Evolutionary conservation across 2,329 filamentous ascomycete genomes (phyloP), one percentile per base, ranked within the genome.

Genomic region (Fusarium vanettenii): DNA sequence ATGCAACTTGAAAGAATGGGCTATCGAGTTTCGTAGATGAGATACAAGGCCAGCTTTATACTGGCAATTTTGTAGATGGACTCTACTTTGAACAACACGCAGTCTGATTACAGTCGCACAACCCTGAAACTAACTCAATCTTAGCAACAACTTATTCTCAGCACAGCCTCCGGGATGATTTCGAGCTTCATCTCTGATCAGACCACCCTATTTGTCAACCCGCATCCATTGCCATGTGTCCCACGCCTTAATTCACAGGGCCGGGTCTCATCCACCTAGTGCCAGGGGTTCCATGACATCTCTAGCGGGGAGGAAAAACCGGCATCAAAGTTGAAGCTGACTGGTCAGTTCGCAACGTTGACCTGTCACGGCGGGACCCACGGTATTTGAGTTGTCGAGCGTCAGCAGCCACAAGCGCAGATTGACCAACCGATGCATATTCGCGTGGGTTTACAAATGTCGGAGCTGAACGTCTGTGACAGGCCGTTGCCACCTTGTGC

Each of bases 261-360:
- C 20, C 25, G 20, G 25, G 27, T 52, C 25, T 27, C 25, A 52
- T 1, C 2, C 25, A 13, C 16, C 18, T 31, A 2, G 48, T 18
- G 16, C 3, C 20, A 22, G 16, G 27, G 18, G 48, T 8, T 13
- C 11, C 5, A n/a, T 11, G 5, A 31, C 25, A 16, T 16, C 13
- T 45, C 13, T 16, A 16, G 41, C 9, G 20, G 20, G 13, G 41
- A 25, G 13, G 14, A 3, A 9, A 45, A 22, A 45, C 2, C 13
- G 13, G 6, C 20, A 45, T 45, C 13, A 0, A 16, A 4, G 20
- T 56, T 13, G 13, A 31, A 29, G 20, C 45, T 39, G 18, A 69
- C 66, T 71, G 69, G 69, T 6, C 25, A 13, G 18, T 5, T 62
- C 61, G 69, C 66, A 69, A 56, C 61, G 29, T 57, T 69, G 39